Base-by-base conservation (phyloP, 768 basidiomycete genomes). In the Lepiota venenata region DNA sequence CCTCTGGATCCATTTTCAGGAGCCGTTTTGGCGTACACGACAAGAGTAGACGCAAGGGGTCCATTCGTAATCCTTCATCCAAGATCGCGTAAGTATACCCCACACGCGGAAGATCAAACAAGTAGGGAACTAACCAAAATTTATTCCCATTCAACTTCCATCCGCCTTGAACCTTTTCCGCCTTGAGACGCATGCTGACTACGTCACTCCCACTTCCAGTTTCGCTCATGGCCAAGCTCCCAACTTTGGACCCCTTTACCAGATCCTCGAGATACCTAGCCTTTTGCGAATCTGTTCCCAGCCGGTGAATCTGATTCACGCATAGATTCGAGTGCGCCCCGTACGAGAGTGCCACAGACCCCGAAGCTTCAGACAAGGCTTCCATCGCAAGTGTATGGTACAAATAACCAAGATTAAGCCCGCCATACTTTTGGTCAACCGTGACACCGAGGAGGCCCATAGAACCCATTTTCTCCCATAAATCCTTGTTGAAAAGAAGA, bases 361-460 rank as follows among this genome's bases (percentile, higher is more conserved):
- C 95, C 5, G 94, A 96, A 15, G 91, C 90, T 21, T 84, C 75
- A 35, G 94, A 96, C 51, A 98, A 74, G 58, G 91, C 91, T 73
- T 98, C 95, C 94, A 97, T 97, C 6, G 91, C 94, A 45, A 98
- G 77, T 3, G 87, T 89, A 69, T 94, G 93, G 47, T 92, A 80
- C 47, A 94, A 76, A 69, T 94, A 95, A 2, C 93, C 93, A 57
- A 91, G 76, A 2, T 77, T 83, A 40, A 96, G 75, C 2, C 94
- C 94, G n/a, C 86, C 84, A 59, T 91, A 91, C 61, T 88, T 76
- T 37, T 86, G 79, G 10, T 85, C 79, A 15, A 89, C 91, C 4
- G 94, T 98, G 21, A 90, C 75, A 53, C 94, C 94, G 15, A 98
- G 80, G 25, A 98, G 76, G 9, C 95, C 95, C 94, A 98, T 96